Percentiles rank a stretch among this genome's conserved stretches.
Conservation (phyloP, 768 basidiomycete genomes). For the Suillus occidentalis region DNA sequence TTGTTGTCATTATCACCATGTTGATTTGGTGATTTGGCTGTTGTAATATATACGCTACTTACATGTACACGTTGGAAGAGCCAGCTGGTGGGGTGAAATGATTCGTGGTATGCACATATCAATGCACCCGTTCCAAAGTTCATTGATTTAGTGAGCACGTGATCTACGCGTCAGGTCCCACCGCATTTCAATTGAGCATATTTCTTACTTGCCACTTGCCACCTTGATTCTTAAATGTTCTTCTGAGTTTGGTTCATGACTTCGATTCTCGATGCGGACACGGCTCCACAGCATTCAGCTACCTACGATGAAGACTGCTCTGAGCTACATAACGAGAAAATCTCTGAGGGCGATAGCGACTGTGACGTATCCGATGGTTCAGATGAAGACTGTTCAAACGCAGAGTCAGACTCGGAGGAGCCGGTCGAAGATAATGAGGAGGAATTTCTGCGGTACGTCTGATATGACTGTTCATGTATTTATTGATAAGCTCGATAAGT, state of each 20-base stretch:
- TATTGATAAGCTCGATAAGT: constrained; percentile 13
- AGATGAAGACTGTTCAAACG: no score
- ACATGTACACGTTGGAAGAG: no score
- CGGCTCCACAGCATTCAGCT: neutral
- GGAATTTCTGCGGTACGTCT: constrained; percentile 13
- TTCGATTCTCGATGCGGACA: neutral
- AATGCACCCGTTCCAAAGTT: no score
- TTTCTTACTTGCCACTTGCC: neutral
- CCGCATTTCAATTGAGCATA: no score
- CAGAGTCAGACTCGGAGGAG: constrained; percentile 6
- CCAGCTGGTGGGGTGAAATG: no score
- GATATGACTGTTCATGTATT: neutral
- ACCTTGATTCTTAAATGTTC: neutral
- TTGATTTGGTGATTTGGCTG: no score
- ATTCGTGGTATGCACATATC: no score
- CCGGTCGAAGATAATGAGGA: constrained; percentile 16
- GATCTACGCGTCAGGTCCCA: neutral
- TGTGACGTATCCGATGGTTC: neutral
- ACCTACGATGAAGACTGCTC: neutral
- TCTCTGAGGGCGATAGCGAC: neutral
- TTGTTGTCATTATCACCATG: no score
- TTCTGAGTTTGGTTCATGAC: neutral
- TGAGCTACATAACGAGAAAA: neutral
- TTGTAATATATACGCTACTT: no score
- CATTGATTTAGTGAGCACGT: neutral